phyloP scores from a whole-genome alignment of 306 rosid species.

The Bauhinia variegata region DNA sequence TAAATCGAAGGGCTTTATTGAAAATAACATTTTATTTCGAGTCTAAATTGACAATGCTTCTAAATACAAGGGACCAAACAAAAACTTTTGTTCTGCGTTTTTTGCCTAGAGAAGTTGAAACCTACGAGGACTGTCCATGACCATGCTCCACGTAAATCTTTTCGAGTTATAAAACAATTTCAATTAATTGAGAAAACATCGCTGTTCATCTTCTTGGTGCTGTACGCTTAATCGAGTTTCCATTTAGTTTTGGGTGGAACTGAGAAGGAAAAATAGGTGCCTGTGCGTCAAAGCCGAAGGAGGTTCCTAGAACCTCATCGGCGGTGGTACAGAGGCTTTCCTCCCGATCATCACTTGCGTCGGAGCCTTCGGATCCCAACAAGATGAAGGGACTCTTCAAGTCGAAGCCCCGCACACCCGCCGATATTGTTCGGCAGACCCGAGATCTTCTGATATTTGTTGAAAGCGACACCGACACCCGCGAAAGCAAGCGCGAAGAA shows the following conservation, averaged over 20 bases:
- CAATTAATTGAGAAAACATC: no score
- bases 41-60: no score
- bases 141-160: no score
- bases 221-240: no score
- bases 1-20: no score
- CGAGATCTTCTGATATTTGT: constrained; percentile 75
- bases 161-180: no score
- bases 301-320: constrained; percentile 31
- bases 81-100: no score
- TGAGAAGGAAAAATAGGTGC: constrained; percentile 28
- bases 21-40: no score
- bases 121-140: background rate
- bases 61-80: no score
- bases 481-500: constrained; percentile 90
- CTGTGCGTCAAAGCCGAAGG: constrained; percentile 20
- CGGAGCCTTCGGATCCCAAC: constrained; percentile 5
- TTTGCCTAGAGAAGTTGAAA: background rate
- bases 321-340: constrained; percentile 30
- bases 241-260: background rate
- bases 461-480: constrained; percentile 56
- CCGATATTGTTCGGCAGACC: constrained; percentile 81
- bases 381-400: constrained; percentile 93
- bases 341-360: background rate
- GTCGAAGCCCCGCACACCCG: constrained; percentile 92
- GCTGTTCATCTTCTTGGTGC: no score